Base-by-base conservation (phyloP, 345 rosid species). In the Eucalyptus brandiana region DNA sequence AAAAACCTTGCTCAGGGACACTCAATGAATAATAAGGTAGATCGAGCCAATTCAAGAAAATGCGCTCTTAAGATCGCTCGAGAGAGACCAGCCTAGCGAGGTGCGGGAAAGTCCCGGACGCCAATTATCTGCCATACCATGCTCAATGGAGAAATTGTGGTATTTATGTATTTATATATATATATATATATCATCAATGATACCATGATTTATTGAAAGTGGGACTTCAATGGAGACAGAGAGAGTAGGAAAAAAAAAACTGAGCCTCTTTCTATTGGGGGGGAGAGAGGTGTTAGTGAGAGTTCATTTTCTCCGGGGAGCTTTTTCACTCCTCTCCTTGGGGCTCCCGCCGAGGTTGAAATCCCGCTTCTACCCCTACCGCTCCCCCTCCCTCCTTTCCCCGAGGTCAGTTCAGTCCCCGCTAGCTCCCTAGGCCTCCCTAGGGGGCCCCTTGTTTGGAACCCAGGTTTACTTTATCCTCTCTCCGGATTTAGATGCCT, bases 81-180 rank as follows among this genome's bases (percentile, higher is more conserved):
- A 53, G 4, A 76, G 83, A 37, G 83, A 6, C 5, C 0, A 1
- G 83, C 45, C 47, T 3, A 9, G 12, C 2, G 16, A 37, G 83
- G 15, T 2, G 4, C 8, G 1, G 7, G 47, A 37, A 76, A 76
- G 47, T 21, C 45, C 5, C 3, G 8, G 8, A 6, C 3, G 11
- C 16, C 14, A 2, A 37, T 37, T 6, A 37, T 5, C 15, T 47
- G 1, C 5, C 28, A 4, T 19, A 37, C 7, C 2, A 1, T 53
- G 26, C 0, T 8, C 58, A 37, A 0, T 0, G 28, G 83, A 76
- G 28, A 7, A 72, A 6, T 11, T 12, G 26, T 10, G 24, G 45
- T 19, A 76, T 19, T 37, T 37, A 21, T 76, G 9, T 37, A 37
- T 19, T 37, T 37, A 51, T 51, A 51, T 7, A 7, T 50, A 50